These are phyloP conservation scores for Talaromyces marneffei DNA, from an alignment of 2,329 filamentous ascomycete species.

Conservation along the genomic window DNA sequence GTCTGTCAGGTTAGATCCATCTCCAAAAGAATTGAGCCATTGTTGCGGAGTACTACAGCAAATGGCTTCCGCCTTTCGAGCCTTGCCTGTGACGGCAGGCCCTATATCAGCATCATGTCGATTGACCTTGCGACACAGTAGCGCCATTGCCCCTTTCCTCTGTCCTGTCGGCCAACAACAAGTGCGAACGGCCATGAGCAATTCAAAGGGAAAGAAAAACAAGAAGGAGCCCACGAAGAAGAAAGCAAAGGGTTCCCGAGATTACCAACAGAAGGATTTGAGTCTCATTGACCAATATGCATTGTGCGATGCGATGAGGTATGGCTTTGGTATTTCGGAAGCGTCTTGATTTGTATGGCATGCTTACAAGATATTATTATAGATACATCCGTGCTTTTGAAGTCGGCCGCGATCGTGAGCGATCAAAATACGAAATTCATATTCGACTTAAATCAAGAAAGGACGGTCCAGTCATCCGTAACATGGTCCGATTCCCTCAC, in stretches of 20 bases:
- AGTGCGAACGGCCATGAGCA: constrained; percentile 33
- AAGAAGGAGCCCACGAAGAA: constrained; percentile 44
- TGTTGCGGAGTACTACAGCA: constrained; percentile 5
- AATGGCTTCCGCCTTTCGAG: constrained; percentile 33
- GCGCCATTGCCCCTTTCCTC: constrained; percentile 29
- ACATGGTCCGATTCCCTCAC: constrained; percentile 80
- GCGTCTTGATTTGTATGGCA: constrained; percentile 10
- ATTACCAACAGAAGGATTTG: constrained; percentile 59
- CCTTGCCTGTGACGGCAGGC: constrained; percentile 32
- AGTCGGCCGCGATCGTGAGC: constrained; percentile 69
- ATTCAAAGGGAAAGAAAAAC: constrained; percentile 45
- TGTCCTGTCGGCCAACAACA: constrained; percentile 27
- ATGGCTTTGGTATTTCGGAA: constrained; percentile 7
- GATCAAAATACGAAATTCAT: constrained; percentile 81
- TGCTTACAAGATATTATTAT: constrained; percentile 13
- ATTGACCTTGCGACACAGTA: constrained; percentile 22
- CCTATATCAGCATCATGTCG: constrained; percentile 31
- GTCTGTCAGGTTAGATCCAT: neutral
- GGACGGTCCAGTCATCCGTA: constrained; percentile 80
- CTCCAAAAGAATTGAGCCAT: neutral
- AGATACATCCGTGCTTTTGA: constrained; percentile 90
- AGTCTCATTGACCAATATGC: constrained; percentile 66
- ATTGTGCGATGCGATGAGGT: constrained; percentile 88
- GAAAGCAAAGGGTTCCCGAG: constrained; percentile 59
- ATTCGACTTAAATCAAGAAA: constrained; percentile 77